Base-by-base conservation (phyloP, 2,329 filamentous ascomycete genomes). In the Knoxdaviesia proteae region DNA sequence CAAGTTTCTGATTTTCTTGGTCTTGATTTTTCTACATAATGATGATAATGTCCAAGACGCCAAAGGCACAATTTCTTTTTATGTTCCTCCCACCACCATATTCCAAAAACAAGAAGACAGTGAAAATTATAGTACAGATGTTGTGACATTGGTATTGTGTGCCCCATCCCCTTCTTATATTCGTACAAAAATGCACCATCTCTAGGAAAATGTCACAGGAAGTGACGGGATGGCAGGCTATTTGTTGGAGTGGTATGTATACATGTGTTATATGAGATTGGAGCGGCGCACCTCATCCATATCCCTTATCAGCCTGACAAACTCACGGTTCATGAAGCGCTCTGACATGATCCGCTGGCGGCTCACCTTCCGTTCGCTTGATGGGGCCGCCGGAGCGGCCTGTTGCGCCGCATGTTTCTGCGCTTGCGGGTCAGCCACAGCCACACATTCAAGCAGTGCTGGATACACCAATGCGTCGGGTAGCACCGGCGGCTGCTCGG, bases 361-460 rank as follows among this genome's bases (percentile, higher is more conserved):
- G 11, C 11, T 29, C 40, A 39, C 32, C 40, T 42, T 39, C 36
- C 32, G 7, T 10, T 40, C 9, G 35, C 10, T 1, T 42, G 20
- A 20, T 20, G 20, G 20, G 20, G 20, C 20, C 2, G 37, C 6
- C 7, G 5, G 0, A 46, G 34, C 6, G 50, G 48, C 5, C 50
- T 50, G 30, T 52, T 40, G 10, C 45, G 41, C 31, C 54, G 38
- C 32, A 60, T 46, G 1, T 49, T 42, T 29, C 34, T 35, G 32
- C 9, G 36, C 48, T 62, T 52, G 49, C 0, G 69, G 69, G 48
- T 80, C 69, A 1, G 67, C 71, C 6, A 74, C 52, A 3, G 56
- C 47, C 34, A 81, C 59, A 52, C 75, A 80, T 0, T 59, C 55
- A 51, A 65, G 61, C n/a, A 80, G 50, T 2, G 66, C 57, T 1